Percentiles rank a stretch among this genome's conserved stretches.
Evolutionary conservation across 1,139 yeast species (phyloP).

Genomic region (Blastobotrys persicus): DNA sequence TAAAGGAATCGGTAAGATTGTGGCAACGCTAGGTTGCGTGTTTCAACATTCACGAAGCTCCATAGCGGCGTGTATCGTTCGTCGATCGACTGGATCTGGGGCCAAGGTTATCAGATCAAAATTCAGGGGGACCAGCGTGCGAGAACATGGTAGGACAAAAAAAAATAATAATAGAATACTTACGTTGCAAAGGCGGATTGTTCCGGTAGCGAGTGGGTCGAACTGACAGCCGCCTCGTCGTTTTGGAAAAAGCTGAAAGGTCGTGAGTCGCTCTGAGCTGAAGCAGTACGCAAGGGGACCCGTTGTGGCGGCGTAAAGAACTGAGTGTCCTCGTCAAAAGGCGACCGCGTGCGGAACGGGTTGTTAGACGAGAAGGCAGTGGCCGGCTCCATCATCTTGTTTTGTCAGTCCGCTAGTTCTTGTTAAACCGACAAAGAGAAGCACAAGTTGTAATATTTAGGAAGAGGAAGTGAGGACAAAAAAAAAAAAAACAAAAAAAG

Average conservation of each 20-base stretch:
- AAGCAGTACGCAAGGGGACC: constrained; percentile 1
- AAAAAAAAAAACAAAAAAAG: constrained; percentile 3
- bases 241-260: constrained; percentile 9
- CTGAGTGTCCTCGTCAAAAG: constrained; percentile 11
- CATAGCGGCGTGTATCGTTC: too few species aligned
- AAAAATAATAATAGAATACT: constrained; percentile 7
- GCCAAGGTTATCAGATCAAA: too few species aligned
- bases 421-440: background rate
- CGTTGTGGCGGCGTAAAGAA: constrained; percentile 4
- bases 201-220: constrained; percentile 6
- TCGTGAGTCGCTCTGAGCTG: constrained; percentile 1
- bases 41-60: too few species aligned
- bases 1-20: too few species aligned
- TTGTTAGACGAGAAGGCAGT: constrained; percentile 28
- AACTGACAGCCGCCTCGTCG: constrained; percentile 3
- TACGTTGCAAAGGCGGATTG: constrained; percentile 14
- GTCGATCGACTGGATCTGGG: too few species aligned
- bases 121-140: background rate
- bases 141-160: background rate
- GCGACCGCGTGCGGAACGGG: constrained; percentile 27
- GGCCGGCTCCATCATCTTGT: constrained; percentile 7
- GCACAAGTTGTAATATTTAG: background rate
- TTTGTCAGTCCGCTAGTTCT: background rate
- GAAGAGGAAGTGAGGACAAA: background rate
- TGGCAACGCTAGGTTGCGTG: too few species aligned